phyloP scores from a whole-genome alignment of 2,329 filamentous ascomycete species.

The Penicillium sp. region DNA sequence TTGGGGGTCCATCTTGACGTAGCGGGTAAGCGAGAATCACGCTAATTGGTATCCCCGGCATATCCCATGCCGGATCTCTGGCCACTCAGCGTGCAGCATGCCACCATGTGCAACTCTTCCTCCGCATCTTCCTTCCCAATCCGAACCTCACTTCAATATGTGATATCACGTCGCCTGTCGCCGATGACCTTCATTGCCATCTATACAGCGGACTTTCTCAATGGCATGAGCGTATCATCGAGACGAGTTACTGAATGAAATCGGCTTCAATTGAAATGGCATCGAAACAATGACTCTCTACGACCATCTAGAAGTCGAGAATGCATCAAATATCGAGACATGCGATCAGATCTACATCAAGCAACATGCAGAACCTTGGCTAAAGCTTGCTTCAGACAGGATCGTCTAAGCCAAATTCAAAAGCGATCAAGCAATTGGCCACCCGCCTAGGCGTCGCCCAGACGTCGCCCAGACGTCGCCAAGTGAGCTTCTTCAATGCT shows the following conservation, averaged over 20 bases:
- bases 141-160: conserved; percentile 1
- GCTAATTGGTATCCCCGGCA: neutral
- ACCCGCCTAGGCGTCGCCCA: neutral
- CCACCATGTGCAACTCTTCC: conserved; percentile 18
- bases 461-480: conserved; percentile 6
- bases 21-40: neutral
- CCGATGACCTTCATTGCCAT: neutral
- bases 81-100: conserved; percentile 2
- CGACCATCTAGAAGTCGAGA: neutral
- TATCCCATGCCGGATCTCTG: conserved; percentile 4
- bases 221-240: neutral
- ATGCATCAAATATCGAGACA: neutral
- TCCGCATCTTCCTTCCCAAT: conserved; percentile 4
- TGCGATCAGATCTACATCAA: neutral
- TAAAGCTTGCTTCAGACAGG: conserved; percentile 5
- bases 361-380: conserved; percentile 2
- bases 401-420: neutral
- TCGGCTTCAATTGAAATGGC: neutral
- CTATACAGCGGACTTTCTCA: neutral
- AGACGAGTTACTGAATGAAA: neutral
- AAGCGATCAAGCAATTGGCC: neutral
- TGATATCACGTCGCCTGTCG: conserved; percentile 1
- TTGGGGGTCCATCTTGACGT: conserved; percentile 6
- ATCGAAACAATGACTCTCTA: neutral
- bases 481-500: conserved; percentile 10